These are phyloP conservation scores for Citrus reticulata DNA, from an alignment of 345 rosid species.

Conservation along the genomic window DNA sequence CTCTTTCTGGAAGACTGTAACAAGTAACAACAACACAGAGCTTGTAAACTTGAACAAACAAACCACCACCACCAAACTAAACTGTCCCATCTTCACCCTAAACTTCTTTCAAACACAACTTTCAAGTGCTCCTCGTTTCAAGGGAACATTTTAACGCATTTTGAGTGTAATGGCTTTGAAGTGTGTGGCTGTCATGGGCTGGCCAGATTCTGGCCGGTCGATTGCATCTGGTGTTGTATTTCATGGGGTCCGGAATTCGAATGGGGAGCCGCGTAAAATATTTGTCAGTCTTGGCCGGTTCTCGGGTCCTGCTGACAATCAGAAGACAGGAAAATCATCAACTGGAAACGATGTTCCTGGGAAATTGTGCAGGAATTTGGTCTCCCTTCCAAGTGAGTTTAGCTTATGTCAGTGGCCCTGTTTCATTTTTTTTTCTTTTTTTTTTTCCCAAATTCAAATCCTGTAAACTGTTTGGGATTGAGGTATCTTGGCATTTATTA, in stretches of 20 bases:
- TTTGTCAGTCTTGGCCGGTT: slow-evolving; percentile 17
- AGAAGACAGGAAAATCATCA: slow-evolving; percentile 1
- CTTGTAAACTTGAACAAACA: too few species aligned
- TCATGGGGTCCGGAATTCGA: neutral
- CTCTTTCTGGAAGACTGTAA: too few species aligned
- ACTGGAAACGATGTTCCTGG: slow-evolving; percentile 18
- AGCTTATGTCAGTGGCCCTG: neutral
- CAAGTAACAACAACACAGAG: too few species aligned
- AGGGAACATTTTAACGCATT: neutral
- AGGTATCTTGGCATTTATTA: neutral
- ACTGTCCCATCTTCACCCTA: too few species aligned
- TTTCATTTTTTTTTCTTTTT: neutral
- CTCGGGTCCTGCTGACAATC: slow-evolving; percentile 21
- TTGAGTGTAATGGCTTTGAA: slow-evolving; percentile 25
- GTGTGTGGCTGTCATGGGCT: slow-evolving; percentile 3
- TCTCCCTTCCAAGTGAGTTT: slow-evolving; percentile 43
- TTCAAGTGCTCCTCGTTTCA: too few species aligned
- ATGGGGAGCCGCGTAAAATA: neutral
- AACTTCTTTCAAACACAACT: too few species aligned
- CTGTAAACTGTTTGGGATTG: neutral
- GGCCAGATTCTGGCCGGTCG: slow-evolving; percentile 8
- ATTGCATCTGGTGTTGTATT: slow-evolving; percentile 11
- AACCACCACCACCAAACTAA: too few species aligned
- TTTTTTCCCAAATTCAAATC: neutral
- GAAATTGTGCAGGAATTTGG: slow-evolving; percentile 32